A percentile compares a stretch with the other conserved stretches of the same genome.
Evolutionary conservation across 257 asterid genomes (phyloP).

Genomic region (Mitragyna speciosa): DNA sequence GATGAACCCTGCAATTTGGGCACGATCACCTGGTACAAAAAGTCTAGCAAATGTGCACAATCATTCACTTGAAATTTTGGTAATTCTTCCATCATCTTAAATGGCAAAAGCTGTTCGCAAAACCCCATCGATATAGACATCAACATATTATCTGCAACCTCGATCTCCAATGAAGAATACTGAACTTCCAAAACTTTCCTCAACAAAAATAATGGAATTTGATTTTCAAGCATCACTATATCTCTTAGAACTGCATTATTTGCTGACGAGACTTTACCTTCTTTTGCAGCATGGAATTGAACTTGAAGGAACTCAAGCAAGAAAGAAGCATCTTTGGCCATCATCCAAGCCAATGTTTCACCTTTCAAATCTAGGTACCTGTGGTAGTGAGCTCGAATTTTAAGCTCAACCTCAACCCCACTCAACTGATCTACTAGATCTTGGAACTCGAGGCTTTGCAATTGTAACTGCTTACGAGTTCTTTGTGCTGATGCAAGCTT

Average conservation of each 20-base stretch:
- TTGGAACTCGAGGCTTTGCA: slow-evolving; percentile 37
- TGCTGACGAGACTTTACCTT: slow-evolving; percentile 28
- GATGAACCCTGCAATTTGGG: slow-evolving; percentile 22
- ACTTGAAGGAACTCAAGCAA: slow-evolving; percentile 53
- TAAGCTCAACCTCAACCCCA: slow-evolving; percentile 28
- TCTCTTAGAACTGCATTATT: slow-evolving; percentile 55
- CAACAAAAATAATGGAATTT: slow-evolving; percentile 52
- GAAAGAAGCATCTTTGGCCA: slow-evolving; percentile 72
- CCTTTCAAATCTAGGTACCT: slow-evolving; percentile 49
- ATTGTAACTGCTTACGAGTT: slow-evolving; percentile 25
- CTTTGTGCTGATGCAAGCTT: slow-evolving; percentile 58
- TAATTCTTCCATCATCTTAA: slow-evolving; percentile 32
- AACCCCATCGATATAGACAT: slow-evolving; percentile 38
- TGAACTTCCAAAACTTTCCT: slow-evolving; percentile 41
- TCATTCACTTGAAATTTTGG: slow-evolving; percentile 13
- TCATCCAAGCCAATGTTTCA: slow-evolving; percentile 73
- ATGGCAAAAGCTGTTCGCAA: slow-evolving; percentile 48
- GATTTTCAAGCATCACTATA: slow-evolving; percentile 66
- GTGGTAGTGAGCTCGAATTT: slow-evolving; percentile 56
- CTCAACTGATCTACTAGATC: slow-evolving; percentile 46
- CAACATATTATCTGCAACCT: slow-evolving; percentile 32
- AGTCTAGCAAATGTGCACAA: slow-evolving; percentile 56
- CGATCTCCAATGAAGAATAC: slow-evolving; percentile 32
- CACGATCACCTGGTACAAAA: slow-evolving; percentile 45
- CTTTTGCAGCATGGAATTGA: slow-evolving; percentile 17